phyloP scores from a whole-genome alignment of 208 protist genomes.

The Crithidia sp. region DNA sequence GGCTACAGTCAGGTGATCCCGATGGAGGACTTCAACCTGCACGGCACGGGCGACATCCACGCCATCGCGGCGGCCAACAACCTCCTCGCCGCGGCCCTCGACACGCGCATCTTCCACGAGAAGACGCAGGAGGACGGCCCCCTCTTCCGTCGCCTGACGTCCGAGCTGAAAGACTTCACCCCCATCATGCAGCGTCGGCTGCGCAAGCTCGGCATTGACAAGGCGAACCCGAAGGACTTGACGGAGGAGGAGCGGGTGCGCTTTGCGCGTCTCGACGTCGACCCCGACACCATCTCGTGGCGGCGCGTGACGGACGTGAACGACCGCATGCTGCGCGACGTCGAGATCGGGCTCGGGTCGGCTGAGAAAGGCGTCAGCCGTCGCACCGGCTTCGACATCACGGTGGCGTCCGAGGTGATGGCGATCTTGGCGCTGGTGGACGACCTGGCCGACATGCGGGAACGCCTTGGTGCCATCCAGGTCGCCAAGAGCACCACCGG shows the following conservation, averaged over 20 bases:
- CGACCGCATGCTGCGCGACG: slow-evolving; percentile 96
- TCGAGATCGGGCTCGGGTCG: slow-evolving; percentile 93
- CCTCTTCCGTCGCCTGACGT: slow-evolving; percentile 87
- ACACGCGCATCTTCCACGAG: slow-evolving; percentile 98
- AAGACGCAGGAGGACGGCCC: slow-evolving; percentile 89
- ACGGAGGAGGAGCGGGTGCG: slow-evolving; percentile 82
- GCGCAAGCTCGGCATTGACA: slow-evolving; percentile 93
- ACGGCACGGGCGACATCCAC: slow-evolving; percentile 99
- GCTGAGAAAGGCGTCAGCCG: slow-evolving; percentile 91
- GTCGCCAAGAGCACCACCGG: slow-evolving; percentile 80
- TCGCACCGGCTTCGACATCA: slow-evolving; percentile 96
- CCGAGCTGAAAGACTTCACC: slow-evolving; percentile 85
- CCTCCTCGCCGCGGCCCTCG: slow-evolving; percentile 96
- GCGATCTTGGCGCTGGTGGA: slow-evolving; percentile 96
- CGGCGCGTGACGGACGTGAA: slow-evolving; percentile 97
- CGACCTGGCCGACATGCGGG: slow-evolving; percentile 94
- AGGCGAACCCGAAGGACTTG: slow-evolving; percentile 90
- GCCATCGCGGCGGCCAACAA: slow-evolving; percentile 98
- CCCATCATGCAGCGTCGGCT: slow-evolving; percentile 92
- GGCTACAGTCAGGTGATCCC: slow-evolving; percentile 97
- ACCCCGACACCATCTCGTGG: slow-evolving; percentile 96
- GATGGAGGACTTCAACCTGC: slow-evolving; percentile 99
- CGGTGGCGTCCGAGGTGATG: slow-evolving; percentile 98
- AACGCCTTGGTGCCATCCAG: slow-evolving; percentile 84
- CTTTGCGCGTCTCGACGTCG: slow-evolving; percentile 97